Percentiles rank a stretch among this genome's conserved stretches.
These are phyloP conservation scores for Entomortierella lignicola DNA, from an alignment of 192 early-diverging fungal species.

Conservation along the genomic window DNA sequence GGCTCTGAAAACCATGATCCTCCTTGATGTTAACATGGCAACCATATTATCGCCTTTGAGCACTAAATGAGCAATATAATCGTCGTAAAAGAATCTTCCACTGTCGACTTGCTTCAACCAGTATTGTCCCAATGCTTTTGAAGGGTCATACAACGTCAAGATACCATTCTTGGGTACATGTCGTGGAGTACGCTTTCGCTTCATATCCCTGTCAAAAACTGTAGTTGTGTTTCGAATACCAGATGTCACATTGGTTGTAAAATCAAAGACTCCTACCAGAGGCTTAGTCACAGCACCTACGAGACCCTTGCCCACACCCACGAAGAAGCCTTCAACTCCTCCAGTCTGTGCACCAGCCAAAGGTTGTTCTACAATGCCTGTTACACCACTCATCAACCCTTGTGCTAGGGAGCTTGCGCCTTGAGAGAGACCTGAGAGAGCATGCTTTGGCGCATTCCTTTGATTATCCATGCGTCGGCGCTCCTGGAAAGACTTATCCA, in stretches of 20 bases:
- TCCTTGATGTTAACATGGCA: conserved; percentile 82
- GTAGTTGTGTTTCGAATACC: conserved; percentile 96
- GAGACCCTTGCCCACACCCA: conserved; percentile 93
- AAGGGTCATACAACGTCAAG: conserved; percentile 67
- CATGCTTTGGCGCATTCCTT: conserved; percentile 91
- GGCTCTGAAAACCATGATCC: conserved; percentile 81
- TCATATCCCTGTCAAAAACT: conserved; percentile 83
- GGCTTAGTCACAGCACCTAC: conserved; percentile 97
- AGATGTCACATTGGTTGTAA: conserved; percentile 90
- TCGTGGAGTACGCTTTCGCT: conserved; percentile 88
- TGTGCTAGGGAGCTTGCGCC: conserved; percentile 88
- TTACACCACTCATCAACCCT: conserved; percentile 87
- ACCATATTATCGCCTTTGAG: conserved; percentile 88
- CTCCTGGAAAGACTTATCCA: conserved; percentile 93
- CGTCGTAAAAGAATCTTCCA: conserved; percentile 83
- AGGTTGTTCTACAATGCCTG: conserved; percentile 86
- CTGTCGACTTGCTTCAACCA: conserved; percentile 86
- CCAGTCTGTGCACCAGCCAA: conserved; percentile 89
- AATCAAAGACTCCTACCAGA: conserved; percentile 93
- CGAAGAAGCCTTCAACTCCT: conserved; percentile 94
- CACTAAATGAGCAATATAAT: conserved; percentile 88
- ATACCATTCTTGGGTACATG: conserved; percentile 88
- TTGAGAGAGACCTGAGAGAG: conserved; percentile 85
- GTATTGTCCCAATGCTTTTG: conserved; percentile 87
- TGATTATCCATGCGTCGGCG: conserved; percentile 80